These are phyloP conservation scores for Parietaria judaica DNA, from an alignment of 306 rosid species.

Conservation along the genomic window DNA sequence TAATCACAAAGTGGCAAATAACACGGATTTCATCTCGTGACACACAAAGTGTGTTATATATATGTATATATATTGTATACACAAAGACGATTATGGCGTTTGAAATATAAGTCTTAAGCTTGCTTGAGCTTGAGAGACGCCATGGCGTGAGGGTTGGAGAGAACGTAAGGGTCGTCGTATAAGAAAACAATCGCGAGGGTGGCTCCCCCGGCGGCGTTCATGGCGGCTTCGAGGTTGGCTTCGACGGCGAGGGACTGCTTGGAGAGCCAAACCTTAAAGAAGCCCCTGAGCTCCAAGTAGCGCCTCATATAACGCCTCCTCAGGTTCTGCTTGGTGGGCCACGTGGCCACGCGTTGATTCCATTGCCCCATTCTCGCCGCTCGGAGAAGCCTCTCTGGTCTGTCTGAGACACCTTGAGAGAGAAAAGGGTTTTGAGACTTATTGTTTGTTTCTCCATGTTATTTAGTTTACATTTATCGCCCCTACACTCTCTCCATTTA, in stretches of 20 bases:
- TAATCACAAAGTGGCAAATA: neutral
- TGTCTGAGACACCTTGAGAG: neutral
- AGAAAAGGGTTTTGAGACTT: neutral
- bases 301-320: slow-evolving; percentile 51
- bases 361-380: slow-evolving; percentile 49
- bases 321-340: slow-evolving; percentile 56
- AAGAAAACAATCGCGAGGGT: slow-evolving; percentile 86
- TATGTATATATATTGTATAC: too few relatives aligned
- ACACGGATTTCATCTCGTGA: too few relatives aligned
- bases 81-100: too few relatives aligned
- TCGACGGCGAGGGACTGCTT: slow-evolving; percentile 79
- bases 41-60: too few relatives aligned
- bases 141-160: slow-evolving; percentile 80
- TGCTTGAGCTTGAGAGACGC: slow-evolving; percentile 82
- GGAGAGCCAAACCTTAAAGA: slow-evolving; percentile 59
- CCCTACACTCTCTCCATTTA: too few relatives aligned
- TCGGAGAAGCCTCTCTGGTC: neutral
- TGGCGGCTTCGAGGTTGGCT: slow-evolving; percentile 72
- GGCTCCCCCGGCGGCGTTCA: slow-evolving; percentile 87
- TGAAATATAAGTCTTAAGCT: too few relatives aligned
- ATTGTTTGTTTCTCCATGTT: neutral
- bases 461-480: too few relatives aligned
- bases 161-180: slow-evolving; percentile 45
- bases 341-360: slow-evolving; percentile 37
- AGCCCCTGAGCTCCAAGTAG: slow-evolving; percentile 49